phyloP scores from a whole-genome alignment of 73 alveolate genomes.

The Stentor roeselii region DNA sequence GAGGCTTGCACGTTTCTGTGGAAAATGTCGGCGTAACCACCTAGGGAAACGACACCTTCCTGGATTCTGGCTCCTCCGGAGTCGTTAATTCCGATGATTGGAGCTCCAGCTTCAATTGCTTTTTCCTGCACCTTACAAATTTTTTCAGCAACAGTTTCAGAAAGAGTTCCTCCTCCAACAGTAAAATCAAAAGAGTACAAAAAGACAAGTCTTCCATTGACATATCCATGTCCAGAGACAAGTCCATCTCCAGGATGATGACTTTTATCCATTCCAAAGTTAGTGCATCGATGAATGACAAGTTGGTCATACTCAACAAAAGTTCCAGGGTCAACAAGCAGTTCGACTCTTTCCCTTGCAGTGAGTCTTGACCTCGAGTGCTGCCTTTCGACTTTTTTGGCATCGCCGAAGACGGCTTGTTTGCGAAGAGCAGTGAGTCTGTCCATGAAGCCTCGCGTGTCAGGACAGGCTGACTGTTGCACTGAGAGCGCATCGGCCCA shows the following conservation, averaged over 20 bases:
- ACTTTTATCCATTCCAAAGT: conserved; percentile 66
- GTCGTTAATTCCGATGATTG: conserved; percentile 55
- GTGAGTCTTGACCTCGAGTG: conserved; percentile 52
- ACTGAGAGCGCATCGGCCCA: too few species aligned
- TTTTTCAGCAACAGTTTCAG: conserved; percentile 66
- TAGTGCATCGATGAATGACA: conserved; percentile 64
- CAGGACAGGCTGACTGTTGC: too few species aligned
- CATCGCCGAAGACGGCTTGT: conserved; percentile 49
- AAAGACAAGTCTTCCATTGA: conserved; percentile 49
- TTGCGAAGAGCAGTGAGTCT: conserved; percentile 32
- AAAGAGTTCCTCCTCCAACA: conserved; percentile 64
- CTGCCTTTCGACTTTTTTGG: conserved; percentile 47
- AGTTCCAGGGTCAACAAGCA: conserved; percentile 51
- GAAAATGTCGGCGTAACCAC: conserved; percentile 71
- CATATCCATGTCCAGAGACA: conserved; percentile 62
- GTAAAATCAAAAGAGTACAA: conserved; percentile 65
- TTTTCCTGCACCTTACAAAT: conserved; percentile 59
- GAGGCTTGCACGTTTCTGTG: conserved; percentile 58
- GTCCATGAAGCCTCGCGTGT: conserved; percentile 39
- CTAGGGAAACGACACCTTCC: conserved; percentile 64
- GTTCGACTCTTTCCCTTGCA: conserved; percentile 62
- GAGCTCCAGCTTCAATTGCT: conserved; percentile 67
- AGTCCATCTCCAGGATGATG: conserved; percentile 63
- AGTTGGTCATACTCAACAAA: conserved; percentile 56
- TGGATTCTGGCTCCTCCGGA: conserved; percentile 77